These are phyloP conservation scores for Candida fluviatilis DNA, from an alignment of 805 yeast species.

Conservation along the genomic window DNA sequence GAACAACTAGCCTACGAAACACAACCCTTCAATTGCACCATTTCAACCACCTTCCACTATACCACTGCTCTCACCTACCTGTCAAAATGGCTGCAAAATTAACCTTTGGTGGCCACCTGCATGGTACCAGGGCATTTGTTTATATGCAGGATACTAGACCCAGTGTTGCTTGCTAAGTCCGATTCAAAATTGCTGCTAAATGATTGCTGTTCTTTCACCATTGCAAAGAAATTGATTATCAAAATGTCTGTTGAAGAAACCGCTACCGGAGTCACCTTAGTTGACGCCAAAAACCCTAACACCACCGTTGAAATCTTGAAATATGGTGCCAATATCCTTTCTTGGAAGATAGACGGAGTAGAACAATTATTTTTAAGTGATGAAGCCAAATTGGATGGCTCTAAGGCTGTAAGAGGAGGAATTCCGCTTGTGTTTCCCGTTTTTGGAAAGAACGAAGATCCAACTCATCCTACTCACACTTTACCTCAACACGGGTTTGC, in stretches of 20 bases:
- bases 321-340: constrained; percentile 83
- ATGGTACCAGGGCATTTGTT: too few species aligned
- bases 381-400: constrained; percentile 84
- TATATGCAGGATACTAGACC: too few species aligned
- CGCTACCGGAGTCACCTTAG: constrained; percentile 56
- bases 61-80: too few species aligned
- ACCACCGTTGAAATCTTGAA: constrained; percentile 68
- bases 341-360: constrained; percentile 67
- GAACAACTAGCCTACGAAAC: too few species aligned
- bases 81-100: too few species aligned
- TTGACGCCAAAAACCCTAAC: constrained; percentile 47
- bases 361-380: constrained; percentile 82
- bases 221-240: neutral
- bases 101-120: too few species aligned
- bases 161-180: too few species aligned
- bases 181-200: too few species aligned
- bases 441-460: constrained; percentile 66
- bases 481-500: constrained; percentile 98
- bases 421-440: constrained; percentile 95
- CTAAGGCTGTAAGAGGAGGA: constrained; percentile 95
- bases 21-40: too few species aligned
- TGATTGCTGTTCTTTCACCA: too few species aligned
- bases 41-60: too few species aligned
- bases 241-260: constrained; percentile 65
- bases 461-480: constrained; percentile 49